These are phyloP conservation scores for Saccharomycopsis babjevae DNA, from an alignment of 805 yeast genomes.

Conservation along the genomic window DNA sequence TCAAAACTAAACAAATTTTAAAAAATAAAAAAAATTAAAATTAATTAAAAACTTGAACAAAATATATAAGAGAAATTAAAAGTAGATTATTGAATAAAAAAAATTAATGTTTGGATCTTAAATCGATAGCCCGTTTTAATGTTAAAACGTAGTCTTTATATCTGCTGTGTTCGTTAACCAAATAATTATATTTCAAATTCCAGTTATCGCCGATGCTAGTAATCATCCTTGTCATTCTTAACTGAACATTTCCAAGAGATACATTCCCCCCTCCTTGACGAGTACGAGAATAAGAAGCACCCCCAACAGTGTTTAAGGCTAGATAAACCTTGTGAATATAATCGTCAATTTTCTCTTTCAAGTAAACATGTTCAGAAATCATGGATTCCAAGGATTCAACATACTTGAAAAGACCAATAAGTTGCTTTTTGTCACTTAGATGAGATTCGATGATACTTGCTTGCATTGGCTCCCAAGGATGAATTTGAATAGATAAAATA, in stretches of 20 bases:
- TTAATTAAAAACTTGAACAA: background rate
- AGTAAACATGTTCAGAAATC: conserved; percentile 34
- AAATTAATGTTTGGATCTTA: conserved; percentile 3
- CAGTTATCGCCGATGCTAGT: conserved; percentile 29
- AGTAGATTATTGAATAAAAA: background rate
- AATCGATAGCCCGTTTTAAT: conserved; percentile 24
- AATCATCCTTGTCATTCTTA: background rate
- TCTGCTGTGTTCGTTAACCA: conserved; percentile 29
- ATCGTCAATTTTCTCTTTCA: conserved; percentile 29
- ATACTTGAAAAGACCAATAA: conserved; percentile 30
- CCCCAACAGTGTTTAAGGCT: conserved; percentile 12
- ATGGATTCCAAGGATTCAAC: conserved; percentile 30
- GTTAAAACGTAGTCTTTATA: conserved; percentile 27
- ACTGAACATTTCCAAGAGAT: background rate
- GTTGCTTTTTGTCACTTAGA: conserved; percentile 27
- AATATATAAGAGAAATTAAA: background rate
- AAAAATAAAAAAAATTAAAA: background rate
- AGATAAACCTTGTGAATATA: conserved; percentile 21
- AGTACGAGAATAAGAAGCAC: background rate
- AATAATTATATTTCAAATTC: conserved; percentile 31
- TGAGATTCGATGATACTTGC: conserved; percentile 24
- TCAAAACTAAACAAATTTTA: background rate
- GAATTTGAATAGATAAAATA: conserved; percentile 17
- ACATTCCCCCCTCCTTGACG: background rate
- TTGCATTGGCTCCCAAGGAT: conserved; percentile 26